These are phyloP conservation scores for Pseudocercospora cruenta DNA, from an alignment of 2,329 filamentous ascomycete genomes.

Conservation along the genomic window DNA sequence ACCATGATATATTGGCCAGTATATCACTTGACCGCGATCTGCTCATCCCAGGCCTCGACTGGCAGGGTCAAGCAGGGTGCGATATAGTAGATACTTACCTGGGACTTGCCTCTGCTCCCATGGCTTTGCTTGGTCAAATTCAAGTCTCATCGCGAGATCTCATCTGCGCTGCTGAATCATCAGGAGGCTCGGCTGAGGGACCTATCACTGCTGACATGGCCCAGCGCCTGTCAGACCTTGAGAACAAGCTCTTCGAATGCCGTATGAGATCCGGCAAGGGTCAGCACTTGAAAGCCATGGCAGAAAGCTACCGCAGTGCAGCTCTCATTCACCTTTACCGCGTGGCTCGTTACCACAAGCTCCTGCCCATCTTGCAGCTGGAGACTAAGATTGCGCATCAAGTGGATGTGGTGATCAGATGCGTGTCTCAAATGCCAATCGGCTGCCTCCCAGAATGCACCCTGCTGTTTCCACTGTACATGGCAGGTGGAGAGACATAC, in stretches of 20 bases:
- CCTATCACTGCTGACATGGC: neutral
- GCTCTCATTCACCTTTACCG: conserved; percentile 8
- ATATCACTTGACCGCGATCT: conserved; percentile 7
- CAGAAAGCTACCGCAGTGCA: conserved; percentile 12
- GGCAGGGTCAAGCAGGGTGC: neutral
- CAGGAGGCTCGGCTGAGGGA: neutral
- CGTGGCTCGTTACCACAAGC: neutral
- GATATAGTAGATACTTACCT: conserved; percentile 12
- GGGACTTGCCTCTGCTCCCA: conserved; percentile 5
- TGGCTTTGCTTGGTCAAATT: conserved; percentile 5
- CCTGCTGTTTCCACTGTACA: conserved; percentile 11
- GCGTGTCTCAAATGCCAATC: conserved; percentile 1
- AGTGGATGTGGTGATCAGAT: neutral
- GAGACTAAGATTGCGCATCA: neutral
- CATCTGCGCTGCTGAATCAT: neutral
- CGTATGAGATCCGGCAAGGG: neutral
- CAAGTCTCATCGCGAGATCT: neutral
- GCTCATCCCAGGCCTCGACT: conserved; percentile 8
- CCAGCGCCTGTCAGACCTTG: neutral
- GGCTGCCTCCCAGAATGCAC: conserved; percentile 14
- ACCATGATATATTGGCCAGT: conserved; percentile 14
- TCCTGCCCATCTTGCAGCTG: neutral
- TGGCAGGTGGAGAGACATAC: conserved; percentile 8
- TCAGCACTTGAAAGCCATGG: neutral
- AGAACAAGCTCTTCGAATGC: neutral